Evolutionary conservation across 31 red algal species (phyloP), one percentile per base, ranked within the genome.

Genomic region (Porphyra umbilicalis): DNA sequence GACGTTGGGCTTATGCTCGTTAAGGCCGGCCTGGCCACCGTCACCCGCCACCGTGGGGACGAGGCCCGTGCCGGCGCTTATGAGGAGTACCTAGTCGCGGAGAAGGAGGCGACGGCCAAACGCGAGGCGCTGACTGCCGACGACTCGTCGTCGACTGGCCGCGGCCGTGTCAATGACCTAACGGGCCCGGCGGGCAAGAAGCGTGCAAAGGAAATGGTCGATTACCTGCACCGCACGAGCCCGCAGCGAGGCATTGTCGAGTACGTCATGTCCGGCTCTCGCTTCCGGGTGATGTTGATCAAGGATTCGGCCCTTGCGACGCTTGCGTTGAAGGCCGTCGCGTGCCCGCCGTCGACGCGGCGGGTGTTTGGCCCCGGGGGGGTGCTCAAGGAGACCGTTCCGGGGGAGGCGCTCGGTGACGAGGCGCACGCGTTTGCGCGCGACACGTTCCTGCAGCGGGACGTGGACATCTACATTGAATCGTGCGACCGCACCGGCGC

Each of bases 401-500:
- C 87, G 0, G 91, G 83, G 37, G 90, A 96, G 44, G 85, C 88
- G 33, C 88, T 92, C 71, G 94, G 94, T 39, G 89, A 96, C 81
- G 94, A 92, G 80, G 90, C 94, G 46, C 68, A 82, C n/a, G 79
- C 86, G 71, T 96, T 90, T 90, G 86, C 90, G 32, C 80, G 85
- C 18, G 86, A 92, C 13, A 34, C 85, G 16, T 83, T 92, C 31
- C 84, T 92, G 77, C 94, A 98, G 79, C 82, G 92, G 16, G 95
- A 98, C 77, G 95, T 98, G 32, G 86, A 98, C 35, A 88, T 98
- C 6, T 76, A 85, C 46, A 85, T 98, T 36, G 36, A 79, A 39
- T 90, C 90, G 38, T 88, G 94, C 42, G 95, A 97, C 80, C 85
- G 92, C 35, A 79, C 92, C 74, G 95, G 95, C 13, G 92, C 95